phyloP scores from a whole-genome alignment of 148 eudicot genomes.

The Polygonum maritimum region DNA sequence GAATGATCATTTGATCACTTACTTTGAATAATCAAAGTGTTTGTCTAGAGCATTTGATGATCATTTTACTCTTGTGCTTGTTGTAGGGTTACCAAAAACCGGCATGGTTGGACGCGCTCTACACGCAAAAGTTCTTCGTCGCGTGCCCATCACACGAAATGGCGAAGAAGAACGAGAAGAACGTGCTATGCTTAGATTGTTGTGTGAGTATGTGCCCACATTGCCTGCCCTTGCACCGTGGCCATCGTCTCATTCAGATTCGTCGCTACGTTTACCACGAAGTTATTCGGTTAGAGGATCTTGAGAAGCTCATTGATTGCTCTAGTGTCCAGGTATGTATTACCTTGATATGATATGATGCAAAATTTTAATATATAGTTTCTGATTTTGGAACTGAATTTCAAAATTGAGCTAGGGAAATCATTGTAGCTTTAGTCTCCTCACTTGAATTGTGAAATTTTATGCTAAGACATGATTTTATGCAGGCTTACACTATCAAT shows the following conservation, averaged over 20 bases:
- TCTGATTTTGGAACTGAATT: not conserved
- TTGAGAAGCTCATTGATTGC: conserved; percentile 85
- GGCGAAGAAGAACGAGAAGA: conserved; percentile 92
- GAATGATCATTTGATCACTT: not conserved
- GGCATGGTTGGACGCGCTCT: conserved; percentile 91
- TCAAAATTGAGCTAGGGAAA: too few relatives aligned
- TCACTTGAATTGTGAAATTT: too few relatives aligned
- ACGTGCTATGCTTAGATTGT: conserved; percentile 84
- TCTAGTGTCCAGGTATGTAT: conserved; percentile 71
- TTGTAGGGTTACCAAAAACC: conserved; percentile 70
- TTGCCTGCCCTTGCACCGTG: conserved; percentile 67
- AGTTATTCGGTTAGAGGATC: conserved; percentile 83
- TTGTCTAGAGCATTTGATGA: not conserved
- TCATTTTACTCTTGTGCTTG: not conserved
- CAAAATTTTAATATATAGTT: not conserved
- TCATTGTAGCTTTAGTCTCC: too few relatives aligned
- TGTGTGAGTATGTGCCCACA: conserved; percentile 91
- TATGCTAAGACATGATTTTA: too few relatives aligned
- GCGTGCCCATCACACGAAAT: conserved; percentile 64
- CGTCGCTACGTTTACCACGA: conserved; percentile 93
- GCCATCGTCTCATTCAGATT: conserved; percentile 80
- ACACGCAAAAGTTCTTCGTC: conserved; percentile 60
- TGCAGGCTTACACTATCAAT: conserved; percentile 86
- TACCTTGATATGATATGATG: not conserved
- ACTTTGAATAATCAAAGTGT: not conserved